Conservation (phyloP, 768 basidiomycete genomes). For the Mrakia frigida region DNA sequence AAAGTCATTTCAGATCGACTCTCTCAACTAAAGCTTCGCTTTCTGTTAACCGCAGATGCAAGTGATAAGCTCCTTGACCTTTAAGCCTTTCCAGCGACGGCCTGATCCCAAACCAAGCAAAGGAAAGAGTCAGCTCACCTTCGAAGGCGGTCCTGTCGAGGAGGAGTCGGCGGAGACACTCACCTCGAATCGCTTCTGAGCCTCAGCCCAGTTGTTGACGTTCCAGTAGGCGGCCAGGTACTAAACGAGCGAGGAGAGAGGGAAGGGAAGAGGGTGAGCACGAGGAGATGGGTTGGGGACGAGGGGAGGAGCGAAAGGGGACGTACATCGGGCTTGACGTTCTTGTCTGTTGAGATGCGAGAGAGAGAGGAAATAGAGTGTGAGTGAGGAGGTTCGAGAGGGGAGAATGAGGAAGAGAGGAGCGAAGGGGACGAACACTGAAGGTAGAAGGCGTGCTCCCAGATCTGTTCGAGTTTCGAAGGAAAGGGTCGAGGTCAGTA, state of each 20-base stretch:
- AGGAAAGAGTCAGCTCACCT: conserved; percentile 27
- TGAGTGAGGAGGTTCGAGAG: not conserved
- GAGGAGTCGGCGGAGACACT: conserved; percentile 7
- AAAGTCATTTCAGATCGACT: not conserved
- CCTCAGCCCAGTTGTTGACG: conserved; percentile 93
- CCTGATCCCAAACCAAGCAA: not conserved
- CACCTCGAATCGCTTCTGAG: conserved; percentile 60
- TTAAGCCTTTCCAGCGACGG: conserved; percentile 29
- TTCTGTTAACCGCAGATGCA: not conserved
- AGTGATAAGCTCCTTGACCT: not conserved
- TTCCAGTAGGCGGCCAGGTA: conserved; percentile 94
- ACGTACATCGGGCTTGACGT: conserved; percentile 55
- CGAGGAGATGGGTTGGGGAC: not conserved
- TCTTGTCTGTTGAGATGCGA: conserved; percentile 49
- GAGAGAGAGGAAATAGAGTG: not conserved
- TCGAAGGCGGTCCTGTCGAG: not conserved
- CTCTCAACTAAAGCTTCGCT: not conserved
- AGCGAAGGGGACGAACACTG: conserved; percentile 45
- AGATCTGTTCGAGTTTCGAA: conserved; percentile 52
- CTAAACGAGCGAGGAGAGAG: conserved; percentile 38
- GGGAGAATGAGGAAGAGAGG: conserved; percentile 51
- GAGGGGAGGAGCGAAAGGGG: conserved; percentile 2
- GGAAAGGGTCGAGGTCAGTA: not conserved
- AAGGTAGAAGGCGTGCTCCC: conserved; percentile 72
- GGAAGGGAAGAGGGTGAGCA: not conserved